Evolutionary conservation across 257 asterid genomes (phyloP).

Genomic region (Verbena officinalis): DNA sequence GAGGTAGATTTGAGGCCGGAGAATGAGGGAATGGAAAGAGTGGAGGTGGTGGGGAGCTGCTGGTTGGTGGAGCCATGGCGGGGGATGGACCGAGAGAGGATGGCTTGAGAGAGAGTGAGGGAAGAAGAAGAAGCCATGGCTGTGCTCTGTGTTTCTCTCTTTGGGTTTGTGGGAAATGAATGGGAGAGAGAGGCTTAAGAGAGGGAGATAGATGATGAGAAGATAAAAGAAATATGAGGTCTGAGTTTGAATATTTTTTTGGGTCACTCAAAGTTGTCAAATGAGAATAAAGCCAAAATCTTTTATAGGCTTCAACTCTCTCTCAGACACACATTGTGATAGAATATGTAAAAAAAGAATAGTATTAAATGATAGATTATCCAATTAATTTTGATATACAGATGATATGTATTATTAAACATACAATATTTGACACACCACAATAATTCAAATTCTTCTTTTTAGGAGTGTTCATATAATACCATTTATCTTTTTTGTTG

Average conservation of each 20-base stretch:
- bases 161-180: constrained; percentile 23
- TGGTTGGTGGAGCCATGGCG: constrained; percentile 61
- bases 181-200: constrained; percentile 15
- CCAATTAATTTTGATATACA: no score
- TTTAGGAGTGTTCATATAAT: no score
- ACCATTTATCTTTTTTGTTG: no score
- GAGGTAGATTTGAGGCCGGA: constrained; percentile 63
- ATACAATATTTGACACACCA: no score
- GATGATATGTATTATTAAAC: no score
- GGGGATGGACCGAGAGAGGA: constrained; percentile 66
- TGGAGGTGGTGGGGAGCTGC: constrained; percentile 36
- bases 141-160: constrained; percentile 10
- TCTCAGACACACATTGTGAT: no score
- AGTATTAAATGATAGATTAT: no score
- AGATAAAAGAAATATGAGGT: constrained; percentile 32
- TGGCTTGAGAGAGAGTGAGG: constrained; percentile 87
- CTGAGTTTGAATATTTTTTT: constrained; percentile 17
- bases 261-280: constrained; percentile 11
- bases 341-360: not conserved
- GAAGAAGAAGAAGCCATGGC: constrained; percentile 92
- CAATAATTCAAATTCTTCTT: no score
- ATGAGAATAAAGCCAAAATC: not conserved
- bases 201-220: constrained; percentile 17
- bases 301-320: no score
- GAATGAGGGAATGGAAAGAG: constrained; percentile 51